These are phyloP conservation scores for Lithocarpus polystachyus DNA, from an alignment of 306 rosid genomes.

Conservation along the genomic window DNA sequence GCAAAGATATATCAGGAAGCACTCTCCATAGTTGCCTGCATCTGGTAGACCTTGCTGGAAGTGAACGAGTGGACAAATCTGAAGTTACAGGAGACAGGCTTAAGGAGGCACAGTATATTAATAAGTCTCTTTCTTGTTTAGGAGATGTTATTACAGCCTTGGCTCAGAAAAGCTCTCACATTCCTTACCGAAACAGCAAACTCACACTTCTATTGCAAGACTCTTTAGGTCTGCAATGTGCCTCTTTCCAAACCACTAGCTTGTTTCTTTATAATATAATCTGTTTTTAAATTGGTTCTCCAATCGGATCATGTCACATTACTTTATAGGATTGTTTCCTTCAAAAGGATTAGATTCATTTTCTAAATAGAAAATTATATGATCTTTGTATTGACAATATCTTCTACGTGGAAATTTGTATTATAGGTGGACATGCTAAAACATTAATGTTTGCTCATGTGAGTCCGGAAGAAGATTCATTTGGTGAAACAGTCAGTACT, in stretches of 20 bases:
- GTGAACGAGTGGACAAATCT: constrained; percentile 90
- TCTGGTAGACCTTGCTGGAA: constrained; percentile 96
- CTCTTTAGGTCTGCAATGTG: constrained; percentile 59
- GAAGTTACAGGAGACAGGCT: constrained; percentile 93
- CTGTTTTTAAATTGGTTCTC: not conserved
- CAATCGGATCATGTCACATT: not conserved
- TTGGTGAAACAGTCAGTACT: constrained; percentile 81
- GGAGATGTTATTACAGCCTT: constrained; percentile 94
- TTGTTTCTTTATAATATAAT: not conserved
- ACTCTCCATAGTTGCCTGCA: constrained; percentile 73
- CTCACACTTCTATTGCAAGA: constrained; percentile 95
- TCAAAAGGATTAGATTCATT: not conserved
- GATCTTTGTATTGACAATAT: not conserved
- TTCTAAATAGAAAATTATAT: not conserved
- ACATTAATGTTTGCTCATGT: constrained; percentile 96
- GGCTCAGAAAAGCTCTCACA: constrained; percentile 95
- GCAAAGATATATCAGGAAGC: constrained; percentile 70
- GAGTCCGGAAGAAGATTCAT: constrained; percentile 88
- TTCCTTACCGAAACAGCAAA: constrained; percentile 94
- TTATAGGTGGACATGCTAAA: constrained; percentile 89
- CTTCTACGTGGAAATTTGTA: constrained; percentile 23
- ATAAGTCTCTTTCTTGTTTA: constrained; percentile 92
- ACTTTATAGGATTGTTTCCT: not conserved
- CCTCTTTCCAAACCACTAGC: not conserved
- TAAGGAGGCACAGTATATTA: constrained; percentile 85